Evolutionary conservation across 179 eudicot genomes (phyloP), one percentile per base, ranked within the genome.

Genomic region (Drosera spatulata): DNA sequence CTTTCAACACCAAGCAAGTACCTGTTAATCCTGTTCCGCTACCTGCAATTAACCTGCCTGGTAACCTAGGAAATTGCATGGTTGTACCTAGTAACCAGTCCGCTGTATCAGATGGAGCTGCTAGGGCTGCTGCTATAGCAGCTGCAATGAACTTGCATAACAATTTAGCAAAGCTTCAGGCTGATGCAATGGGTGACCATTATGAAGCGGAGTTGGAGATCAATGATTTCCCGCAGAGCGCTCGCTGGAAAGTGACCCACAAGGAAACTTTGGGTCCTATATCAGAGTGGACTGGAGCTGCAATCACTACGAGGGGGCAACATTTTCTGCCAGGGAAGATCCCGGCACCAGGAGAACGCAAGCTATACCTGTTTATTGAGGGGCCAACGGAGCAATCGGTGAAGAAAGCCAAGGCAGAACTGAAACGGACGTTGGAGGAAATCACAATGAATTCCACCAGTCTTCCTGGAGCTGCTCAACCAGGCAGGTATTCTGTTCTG

Each of bases 221-320:
- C 61, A 91, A 91, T 61, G 97, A 91, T 66, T 91, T 87, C 67
- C 97, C 97, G 15, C 97, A 91, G 68, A 87, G 85, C 63, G 97
- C 97, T 63, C 81, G 97, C 7, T 91, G 97, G 97, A 83, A 82
- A 79, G 96, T 91, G 39, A 91, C 97, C 6, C 97, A 91, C 66
- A 91, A 91, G 75, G 97, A 91, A 63, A 91, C 97, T 7, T 63
- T 91, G 64, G 95, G 95, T 47, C 96, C 91, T 0, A 85, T 88
- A 4, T 85, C 97, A 47, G 97, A 91, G 10, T 91, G 88, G 86
- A 85, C 94, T 41, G 97, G 97, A 47, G 96, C 91, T 57, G 96
- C 97, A 41, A 91, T 91, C 54, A 91, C 97, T 1, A 91, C 97
- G n/a, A 71, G 97, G 64, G 97, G 97, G 11, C 87, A 81, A 45